A percentile compares a stretch with the other conserved stretches of the same genome.
Evolutionary conservation across 148 eudicot genomes (phyloP).

Genomic region (Rhododendron griersonianum): DNA sequence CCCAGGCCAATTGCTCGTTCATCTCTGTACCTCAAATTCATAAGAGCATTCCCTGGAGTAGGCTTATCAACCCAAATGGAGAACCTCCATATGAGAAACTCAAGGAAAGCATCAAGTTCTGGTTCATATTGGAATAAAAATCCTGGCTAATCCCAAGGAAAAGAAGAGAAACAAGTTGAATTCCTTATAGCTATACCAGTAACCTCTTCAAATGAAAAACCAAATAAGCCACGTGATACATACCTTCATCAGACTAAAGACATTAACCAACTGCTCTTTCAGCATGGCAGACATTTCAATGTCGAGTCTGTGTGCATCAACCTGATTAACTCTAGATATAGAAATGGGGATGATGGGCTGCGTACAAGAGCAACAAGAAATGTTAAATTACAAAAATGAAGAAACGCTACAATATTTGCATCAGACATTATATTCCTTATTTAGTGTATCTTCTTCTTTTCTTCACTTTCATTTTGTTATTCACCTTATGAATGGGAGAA

Average conservation of each 20-base stretch:
- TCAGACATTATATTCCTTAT: not conserved
- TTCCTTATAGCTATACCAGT: not conserved
- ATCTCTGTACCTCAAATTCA: conserved; percentile 96
- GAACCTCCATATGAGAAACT: conserved; percentile 94
- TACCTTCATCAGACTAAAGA: conserved; percentile 92
- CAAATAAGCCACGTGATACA: not conserved
- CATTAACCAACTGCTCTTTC: conserved; percentile 90
- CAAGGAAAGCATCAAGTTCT: conserved; percentile 97
- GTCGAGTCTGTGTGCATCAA: conserved; percentile 88
- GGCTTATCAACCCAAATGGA: conserved; percentile 99
- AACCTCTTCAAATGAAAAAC: not conserved
- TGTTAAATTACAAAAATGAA: not conserved
- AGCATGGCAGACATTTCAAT: conserved; percentile 96
- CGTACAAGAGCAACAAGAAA: not conserved
- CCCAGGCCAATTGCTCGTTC: conserved; percentile 64
- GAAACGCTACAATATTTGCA: not conserved
- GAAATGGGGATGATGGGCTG: conserved; percentile 63
- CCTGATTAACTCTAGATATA: conserved; percentile 90
- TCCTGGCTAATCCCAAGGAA: conserved; percentile 94
- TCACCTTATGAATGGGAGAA: not conserved
- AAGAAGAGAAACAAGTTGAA: conserved; percentile 28
- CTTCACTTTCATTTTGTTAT: not conserved
- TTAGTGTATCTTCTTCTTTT: not conserved
- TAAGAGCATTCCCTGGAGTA: conserved; percentile 89
- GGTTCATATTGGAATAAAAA: conserved; percentile 93